Percentiles rank a stretch among this genome's conserved stretches.
Evolutionary conservation across 2,329 filamentous ascomycete species (phyloP).

Genomic region (Aspergillus tanneri): DNA sequence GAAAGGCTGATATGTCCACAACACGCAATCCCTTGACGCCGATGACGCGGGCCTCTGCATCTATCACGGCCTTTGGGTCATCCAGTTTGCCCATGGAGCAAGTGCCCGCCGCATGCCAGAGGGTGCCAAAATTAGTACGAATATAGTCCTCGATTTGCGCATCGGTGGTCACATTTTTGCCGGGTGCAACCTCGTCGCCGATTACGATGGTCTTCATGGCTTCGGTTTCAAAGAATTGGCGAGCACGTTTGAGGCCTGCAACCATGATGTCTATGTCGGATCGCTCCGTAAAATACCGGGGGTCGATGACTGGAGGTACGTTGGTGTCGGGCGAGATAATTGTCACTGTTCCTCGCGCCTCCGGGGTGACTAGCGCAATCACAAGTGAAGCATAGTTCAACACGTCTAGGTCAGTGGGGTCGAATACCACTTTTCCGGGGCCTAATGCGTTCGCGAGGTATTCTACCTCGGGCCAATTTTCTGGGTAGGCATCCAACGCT

Average conservation of each 20-base stretch:
- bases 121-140: neutral
- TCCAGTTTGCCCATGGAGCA: slow-evolving; percentile 2
- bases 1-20: slow-evolving; percentile 6
- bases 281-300: neutral
- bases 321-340: slow-evolving; percentile 28
- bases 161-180: neutral
- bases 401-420: slow-evolving; percentile 21
- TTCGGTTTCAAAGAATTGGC: neutral
- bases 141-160: neutral
- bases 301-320: slow-evolving; percentile 32
- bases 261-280: neutral
- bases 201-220: neutral
- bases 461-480: slow-evolving; percentile 42
- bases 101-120: slow-evolving; percentile 6
- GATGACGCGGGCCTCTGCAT: slow-evolving; percentile 1
- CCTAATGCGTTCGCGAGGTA: slow-evolving; percentile 29
- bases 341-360: slow-evolving; percentile 48
- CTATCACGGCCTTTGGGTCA: slow-evolving; percentile 5
- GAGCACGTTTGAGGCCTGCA: neutral
- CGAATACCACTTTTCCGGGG: slow-evolving; percentile 18
- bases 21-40: slow-evolving; percentile 6
- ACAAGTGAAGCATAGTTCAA: slow-evolving; percentile 27
- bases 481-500: slow-evolving; percentile 14
- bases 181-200: neutral
- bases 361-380: slow-evolving; percentile 29